A percentile compares a stretch with the other conserved stretches of the same genome.
Evolutionary conservation across 371 early-diverging fungal species (phyloP).

Genomic region (Circinella minor): DNA sequence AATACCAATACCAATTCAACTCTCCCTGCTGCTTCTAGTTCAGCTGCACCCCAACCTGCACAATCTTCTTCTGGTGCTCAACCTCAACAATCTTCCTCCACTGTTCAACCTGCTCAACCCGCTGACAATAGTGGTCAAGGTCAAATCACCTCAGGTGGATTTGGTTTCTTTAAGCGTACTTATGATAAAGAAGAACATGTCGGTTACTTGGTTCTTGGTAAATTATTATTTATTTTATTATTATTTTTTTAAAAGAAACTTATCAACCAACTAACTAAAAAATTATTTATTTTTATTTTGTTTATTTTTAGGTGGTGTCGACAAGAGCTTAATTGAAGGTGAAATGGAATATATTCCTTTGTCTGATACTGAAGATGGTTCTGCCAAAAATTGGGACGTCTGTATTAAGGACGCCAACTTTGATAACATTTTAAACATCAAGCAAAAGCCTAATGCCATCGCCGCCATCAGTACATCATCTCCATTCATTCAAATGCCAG

Average conservation of each 20-base stretch:
- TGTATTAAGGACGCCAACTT: conserved; percentile 45
- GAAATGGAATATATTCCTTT: conserved; percentile 38
- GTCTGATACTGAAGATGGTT: conserved; percentile 25
- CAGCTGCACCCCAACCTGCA: background rate
- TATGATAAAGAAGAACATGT: conserved; percentile 28
- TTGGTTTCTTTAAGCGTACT: conserved; percentile 37
- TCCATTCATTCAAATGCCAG: conserved; percentile 45
- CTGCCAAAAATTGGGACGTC: conserved; percentile 46
- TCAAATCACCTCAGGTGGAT: conserved; percentile 32
- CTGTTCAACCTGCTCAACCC: background rate
- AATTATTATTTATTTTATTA: background rate
- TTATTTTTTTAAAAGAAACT: no score
- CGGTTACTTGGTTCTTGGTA: conserved; percentile 52
- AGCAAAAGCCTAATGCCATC: conserved; percentile 37
- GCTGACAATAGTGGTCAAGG: background rate
- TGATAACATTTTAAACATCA: conserved; percentile 30
- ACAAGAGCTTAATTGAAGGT: conserved; percentile 42
- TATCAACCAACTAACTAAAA: background rate
- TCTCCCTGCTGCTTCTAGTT: background rate
- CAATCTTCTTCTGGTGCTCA: no score
- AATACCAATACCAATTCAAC: conserved; percentile 1
- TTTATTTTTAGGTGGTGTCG: conserved; percentile 44
- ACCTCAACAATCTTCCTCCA: no score
- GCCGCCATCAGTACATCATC: conserved; percentile 46
- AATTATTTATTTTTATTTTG: conserved; percentile 2